phyloP scores from a whole-genome alignment of 768 basidiomycete genomes.

The Paxillus rubicundulus region DNA sequence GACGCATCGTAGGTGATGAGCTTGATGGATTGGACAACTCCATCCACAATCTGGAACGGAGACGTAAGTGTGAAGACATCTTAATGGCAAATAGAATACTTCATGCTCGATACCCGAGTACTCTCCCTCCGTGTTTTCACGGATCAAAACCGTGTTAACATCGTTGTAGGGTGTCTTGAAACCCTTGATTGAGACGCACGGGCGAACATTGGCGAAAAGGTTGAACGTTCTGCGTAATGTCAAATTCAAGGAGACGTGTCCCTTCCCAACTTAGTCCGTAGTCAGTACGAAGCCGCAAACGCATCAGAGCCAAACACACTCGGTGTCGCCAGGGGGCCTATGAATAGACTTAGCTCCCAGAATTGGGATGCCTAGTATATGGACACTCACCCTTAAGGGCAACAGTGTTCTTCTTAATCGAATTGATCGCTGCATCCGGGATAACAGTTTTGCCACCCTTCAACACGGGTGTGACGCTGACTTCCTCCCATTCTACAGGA shows the following conservation, averaged over 20 bases:
- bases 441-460: conserved; percentile 97
- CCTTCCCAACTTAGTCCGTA: conserved; percentile 82
- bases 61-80: conserved; percentile 12
- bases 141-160: conserved; percentile 96
- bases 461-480: conserved; percentile 90
- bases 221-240: conserved; percentile 97
- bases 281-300: conserved; percentile 12
- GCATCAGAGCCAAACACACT: conserved; percentile 54
- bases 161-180: conserved; percentile 99
- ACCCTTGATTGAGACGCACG: conserved; percentile 92
- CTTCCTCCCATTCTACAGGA: conserved; percentile 99
- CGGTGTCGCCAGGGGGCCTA: conserved; percentile 94
- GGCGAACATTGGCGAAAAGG: conserved; percentile 97
- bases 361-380: neutral
- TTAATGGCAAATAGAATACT: conserved; percentile 41
- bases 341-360: conserved; percentile 9
- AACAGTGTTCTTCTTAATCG: conserved; percentile 95
- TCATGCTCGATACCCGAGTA: conserved; percentile 99
- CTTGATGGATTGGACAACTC: conserved; percentile 99
- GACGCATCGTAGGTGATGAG: conserved; percentile 99
- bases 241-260: conserved; percentile 96
- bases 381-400: conserved; percentile 81
- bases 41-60: conserved; percentile 75
- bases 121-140: conserved; percentile 99
- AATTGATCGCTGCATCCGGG: conserved; percentile 85